Evolutionary conservation across 1,284 basidiomycete genomes (phyloP), one percentile per base, ranked within the genome.

Genomic region (Pulveroboletus sp.): DNA sequence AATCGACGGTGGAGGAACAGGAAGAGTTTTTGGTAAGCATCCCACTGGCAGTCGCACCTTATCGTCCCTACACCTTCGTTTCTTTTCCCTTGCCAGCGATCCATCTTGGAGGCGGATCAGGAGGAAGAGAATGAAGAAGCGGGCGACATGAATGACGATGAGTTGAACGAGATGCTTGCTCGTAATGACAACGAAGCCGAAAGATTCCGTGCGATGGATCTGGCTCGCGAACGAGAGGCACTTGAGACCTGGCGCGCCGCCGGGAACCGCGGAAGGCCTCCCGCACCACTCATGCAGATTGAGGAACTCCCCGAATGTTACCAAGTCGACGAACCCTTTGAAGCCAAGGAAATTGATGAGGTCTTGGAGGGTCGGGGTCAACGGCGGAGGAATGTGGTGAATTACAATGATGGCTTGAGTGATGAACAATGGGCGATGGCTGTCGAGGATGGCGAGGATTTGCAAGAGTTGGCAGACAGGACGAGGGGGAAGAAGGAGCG

Each of bases 1-100:
- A 98, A 75, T 97, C 95, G 19, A 97, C 95, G 2, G 91, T 93
- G 59, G 95, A 97, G 71, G 97, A 99, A 73, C 95, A 97, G 66
- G 97, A 99, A 71, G 89, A 93, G 68, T 89, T 96, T 65, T 76
- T 98, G 73, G 91, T 93, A 69, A 71, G 88, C 72, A 58, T 46
- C 61, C 62, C 45, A 48, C 37, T 57, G 35, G 46, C 13, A 53
- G 9, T 35, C 17, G 3, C n/a, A 16, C 11, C 21, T 39, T 15
- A 37, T 42, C 16, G 5, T 24, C 56, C 46, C 39, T 37, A 52
- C 49, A 51, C 40, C 19, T 42, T 60, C 45, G n/a, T 26, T 42
- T 42, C 42, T 53, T 29, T 43, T 13, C n/a, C 57, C 33, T 52
- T 40, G 65, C 24, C 66, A 91, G 89, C 89, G 85, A 51, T 92